Conservation (phyloP, 371 early-diverging fungal genomes). For the Apophysomyces elegans region DNA sequence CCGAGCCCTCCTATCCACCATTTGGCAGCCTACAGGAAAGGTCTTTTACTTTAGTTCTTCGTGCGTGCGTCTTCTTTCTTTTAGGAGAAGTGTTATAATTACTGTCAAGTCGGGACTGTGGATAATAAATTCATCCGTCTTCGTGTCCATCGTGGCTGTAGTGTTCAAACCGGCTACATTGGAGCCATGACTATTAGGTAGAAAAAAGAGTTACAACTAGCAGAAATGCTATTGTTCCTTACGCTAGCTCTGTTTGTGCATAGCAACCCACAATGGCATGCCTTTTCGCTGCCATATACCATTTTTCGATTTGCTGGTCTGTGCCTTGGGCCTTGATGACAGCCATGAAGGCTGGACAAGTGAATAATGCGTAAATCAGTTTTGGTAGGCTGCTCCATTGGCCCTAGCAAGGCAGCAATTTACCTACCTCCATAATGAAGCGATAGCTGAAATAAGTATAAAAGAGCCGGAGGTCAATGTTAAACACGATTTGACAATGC, state of each 20-base stretch:
- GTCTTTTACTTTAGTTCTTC: not conserved
- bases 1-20: conserved; percentile 92
- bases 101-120: conserved; percentile 78
- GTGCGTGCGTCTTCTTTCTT: not conserved
- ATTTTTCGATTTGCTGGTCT: conserved; percentile 70
- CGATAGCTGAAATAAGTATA: conserved; percentile 29
- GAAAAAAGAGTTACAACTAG: not conserved
- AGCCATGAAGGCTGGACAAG: conserved; percentile 70
- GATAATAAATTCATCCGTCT: conserved; percentile 82
- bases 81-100: conserved; percentile 5
- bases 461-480: not conserved
- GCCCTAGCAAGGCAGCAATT: too few relatives aligned
- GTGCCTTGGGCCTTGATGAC: conserved; percentile 75
- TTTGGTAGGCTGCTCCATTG: too few relatives aligned
- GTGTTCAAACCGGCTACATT: conserved; percentile 88
- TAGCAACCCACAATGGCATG: conserved; percentile 85
- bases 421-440: conserved; percentile 53
- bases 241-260: conserved; percentile 84
- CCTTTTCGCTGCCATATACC: conserved; percentile 67
- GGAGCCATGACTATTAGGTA: conserved; percentile 56
- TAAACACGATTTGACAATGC: conserved; percentile 11
- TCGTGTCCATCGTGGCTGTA: conserved; percentile 77
- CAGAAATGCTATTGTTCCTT: conserved; percentile 16
- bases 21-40: conserved; percentile 62
- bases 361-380: not conserved